Conservation (phyloP, 2,329 filamentous ascomycete genomes). For the Trichoderma arundinaceum region DNA sequence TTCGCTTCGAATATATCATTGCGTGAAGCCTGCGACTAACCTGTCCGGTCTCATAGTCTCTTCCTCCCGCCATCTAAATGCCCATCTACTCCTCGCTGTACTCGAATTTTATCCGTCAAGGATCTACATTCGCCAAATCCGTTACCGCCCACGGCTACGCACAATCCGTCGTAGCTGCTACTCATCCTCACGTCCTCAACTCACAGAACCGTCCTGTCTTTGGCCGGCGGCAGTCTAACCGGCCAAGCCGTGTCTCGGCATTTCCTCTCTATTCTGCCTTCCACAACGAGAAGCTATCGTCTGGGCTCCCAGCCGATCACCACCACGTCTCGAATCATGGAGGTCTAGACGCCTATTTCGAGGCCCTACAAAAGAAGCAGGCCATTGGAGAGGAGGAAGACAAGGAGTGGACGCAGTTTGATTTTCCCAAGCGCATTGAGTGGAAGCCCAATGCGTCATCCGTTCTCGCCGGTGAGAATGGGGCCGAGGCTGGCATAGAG, state of each 20-base stretch:
- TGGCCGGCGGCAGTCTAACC: constrained; percentile 61
- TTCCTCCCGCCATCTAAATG: constrained; percentile 84
- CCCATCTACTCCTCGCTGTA: constrained; percentile 72
- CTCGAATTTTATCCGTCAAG: constrained; percentile 91
- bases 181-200: constrained; percentile 78
- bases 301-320: constrained; percentile 59
- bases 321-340: constrained; percentile 62
- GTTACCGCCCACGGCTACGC: constrained; percentile 97
- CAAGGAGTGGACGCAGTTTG: constrained; percentile 89
- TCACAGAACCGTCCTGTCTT: constrained; percentile 71
- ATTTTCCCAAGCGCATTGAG: constrained; percentile 86
- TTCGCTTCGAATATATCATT: neutral
- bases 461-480: constrained; percentile 65
- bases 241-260: constrained; percentile 59
- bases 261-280: constrained; percentile 79
- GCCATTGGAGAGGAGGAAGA: constrained; percentile 65
- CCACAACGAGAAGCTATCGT: constrained; percentile 61
- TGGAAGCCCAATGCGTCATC: constrained; percentile 73
- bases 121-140: constrained; percentile 83
- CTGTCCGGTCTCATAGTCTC: constrained; percentile 52
- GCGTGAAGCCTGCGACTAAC: neutral
- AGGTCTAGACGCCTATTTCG: constrained; percentile 87
- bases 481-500: constrained; percentile 38
- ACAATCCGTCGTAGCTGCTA: constrained; percentile 94
- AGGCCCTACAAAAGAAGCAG: constrained; percentile 83